phyloP scores from a whole-genome alignment of 305 asterid genomes.

The Fraxinus sp. region DNA sequence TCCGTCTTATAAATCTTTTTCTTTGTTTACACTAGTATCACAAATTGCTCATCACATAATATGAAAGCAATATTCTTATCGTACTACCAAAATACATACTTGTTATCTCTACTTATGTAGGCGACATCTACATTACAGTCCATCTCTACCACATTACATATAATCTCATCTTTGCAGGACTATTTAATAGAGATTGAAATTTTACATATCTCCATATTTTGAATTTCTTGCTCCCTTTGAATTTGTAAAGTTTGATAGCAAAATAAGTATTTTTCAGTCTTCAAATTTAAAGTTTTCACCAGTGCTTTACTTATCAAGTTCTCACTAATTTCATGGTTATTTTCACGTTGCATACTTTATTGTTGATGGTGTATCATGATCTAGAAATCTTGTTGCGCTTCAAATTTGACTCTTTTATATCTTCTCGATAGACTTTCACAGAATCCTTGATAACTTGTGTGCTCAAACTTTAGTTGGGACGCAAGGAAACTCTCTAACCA shows the following conservation, averaged over 20 bases:
- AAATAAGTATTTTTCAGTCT: not conserved
- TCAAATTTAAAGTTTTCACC: not conserved
- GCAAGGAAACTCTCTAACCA: not conserved
- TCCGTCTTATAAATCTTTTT: not conserved
- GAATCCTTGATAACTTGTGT: not conserved
- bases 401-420: not conserved
- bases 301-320: not conserved
- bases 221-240: not conserved
- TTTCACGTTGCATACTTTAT: not conserved
- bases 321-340: not conserved
- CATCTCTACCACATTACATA: too few relatives aligned
- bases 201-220: not conserved
- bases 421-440: not conserved
- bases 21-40: not conserved
- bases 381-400: too few relatives aligned
- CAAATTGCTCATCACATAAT: not conserved
- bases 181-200: not conserved
- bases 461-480: not conserved
- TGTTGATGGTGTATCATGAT: not conserved
- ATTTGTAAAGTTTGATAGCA: not conserved
- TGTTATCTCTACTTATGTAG: not conserved
- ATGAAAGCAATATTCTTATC: not conserved
- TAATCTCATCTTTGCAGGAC: not conserved
- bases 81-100: not conserved
- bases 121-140: not conserved